Evolutionary conservation across 176 grass and related monocot genomes (phyloP).

Genomic region (Zoysia pacifica): DNA sequence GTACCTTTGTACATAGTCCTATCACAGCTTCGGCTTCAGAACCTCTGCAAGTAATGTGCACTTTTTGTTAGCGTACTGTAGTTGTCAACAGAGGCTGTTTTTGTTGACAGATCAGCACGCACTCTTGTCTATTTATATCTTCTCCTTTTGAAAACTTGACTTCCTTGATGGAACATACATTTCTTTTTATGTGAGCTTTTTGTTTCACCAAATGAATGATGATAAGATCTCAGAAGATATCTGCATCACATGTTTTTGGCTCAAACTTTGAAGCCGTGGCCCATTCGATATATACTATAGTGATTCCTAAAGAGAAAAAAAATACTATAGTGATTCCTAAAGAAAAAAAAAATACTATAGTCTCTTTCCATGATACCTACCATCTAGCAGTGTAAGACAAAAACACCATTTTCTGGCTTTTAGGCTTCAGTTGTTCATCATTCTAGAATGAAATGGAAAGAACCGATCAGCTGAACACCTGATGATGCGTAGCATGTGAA

Average conservation of each 20-base stretch:
- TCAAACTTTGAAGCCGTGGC: not conserved
- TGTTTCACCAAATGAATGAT: not conserved
- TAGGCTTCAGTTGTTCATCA: no score
- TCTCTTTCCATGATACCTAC: not conserved
- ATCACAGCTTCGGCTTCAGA: not conserved
- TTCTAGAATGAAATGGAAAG: no score
- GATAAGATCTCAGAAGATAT: not conserved
- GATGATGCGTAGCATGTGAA: slow-evolving; percentile 12
- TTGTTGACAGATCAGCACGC: not conserved
- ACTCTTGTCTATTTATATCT: slow-evolving; percentile 1
- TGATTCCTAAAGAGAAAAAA: no score
- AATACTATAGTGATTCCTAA: no score
- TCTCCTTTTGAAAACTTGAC: not conserved
- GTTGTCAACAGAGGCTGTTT: not conserved
- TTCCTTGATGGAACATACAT: slow-evolving; percentile 19
- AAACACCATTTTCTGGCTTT: no score
- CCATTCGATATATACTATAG: not conserved
- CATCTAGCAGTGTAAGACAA: no score
- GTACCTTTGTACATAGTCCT: slow-evolving; percentile 15
- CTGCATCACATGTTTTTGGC: not conserved
- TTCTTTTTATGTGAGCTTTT: not conserved
- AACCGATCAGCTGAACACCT: not conserved
- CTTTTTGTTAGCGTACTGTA: not conserved
- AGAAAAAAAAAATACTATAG: no score
- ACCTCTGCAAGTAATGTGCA: not conserved